Evolutionary conservation across 352 stramenopile genomes (phyloP).

Genomic region (Globisporangium canariense): DNA sequence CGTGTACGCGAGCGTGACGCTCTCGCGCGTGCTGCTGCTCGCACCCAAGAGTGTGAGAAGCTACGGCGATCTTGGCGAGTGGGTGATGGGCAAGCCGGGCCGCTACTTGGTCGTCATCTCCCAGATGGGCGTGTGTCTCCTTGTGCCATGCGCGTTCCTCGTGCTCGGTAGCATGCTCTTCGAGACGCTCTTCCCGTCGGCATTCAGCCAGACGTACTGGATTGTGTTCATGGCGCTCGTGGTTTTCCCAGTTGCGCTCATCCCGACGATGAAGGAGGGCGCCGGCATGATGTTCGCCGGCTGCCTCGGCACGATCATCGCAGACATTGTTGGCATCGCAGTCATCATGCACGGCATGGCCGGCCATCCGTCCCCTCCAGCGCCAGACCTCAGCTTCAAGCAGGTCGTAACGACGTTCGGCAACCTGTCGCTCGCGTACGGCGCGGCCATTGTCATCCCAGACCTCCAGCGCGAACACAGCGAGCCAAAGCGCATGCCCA

Average conservation of each 20-base stretch:
- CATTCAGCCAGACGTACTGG: constrained; percentile 41
- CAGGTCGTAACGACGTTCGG: constrained; percentile 42
- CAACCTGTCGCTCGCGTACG: constrained; percentile 53
- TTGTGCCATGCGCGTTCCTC: constrained; percentile 46
- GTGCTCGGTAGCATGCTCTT: constrained; percentile 48
- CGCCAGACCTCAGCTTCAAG: constrained; percentile 35
- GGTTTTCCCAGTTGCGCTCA: constrained; percentile 33
- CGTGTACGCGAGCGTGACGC: constrained; percentile 37
- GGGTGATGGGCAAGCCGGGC: constrained; percentile 36
- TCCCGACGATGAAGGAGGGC: constrained; percentile 46
- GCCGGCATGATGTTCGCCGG: constrained; percentile 32
- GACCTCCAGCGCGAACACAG: constrained; percentile 45
- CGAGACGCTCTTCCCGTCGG: constrained; percentile 44
- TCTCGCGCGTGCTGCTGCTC: constrained; percentile 43
- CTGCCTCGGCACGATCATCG: constrained; percentile 40
- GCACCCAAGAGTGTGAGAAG: constrained; percentile 39
- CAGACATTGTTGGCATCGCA: constrained; percentile 32
- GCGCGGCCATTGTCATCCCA: constrained; percentile 45
- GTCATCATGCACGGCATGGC: constrained; percentile 33
- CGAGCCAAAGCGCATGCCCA: constrained; percentile 43
- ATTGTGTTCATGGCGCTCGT: constrained; percentile 41
- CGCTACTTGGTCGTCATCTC: constrained; percentile 38
- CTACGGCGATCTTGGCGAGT: constrained; percentile 45
- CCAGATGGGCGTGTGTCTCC: constrained; percentile 40
- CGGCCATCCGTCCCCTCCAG: constrained; percentile 27